Evolutionary conservation across 2,329 filamentous ascomycete species (phyloP).

Genomic region (Aspergillus caelatus): DNA sequence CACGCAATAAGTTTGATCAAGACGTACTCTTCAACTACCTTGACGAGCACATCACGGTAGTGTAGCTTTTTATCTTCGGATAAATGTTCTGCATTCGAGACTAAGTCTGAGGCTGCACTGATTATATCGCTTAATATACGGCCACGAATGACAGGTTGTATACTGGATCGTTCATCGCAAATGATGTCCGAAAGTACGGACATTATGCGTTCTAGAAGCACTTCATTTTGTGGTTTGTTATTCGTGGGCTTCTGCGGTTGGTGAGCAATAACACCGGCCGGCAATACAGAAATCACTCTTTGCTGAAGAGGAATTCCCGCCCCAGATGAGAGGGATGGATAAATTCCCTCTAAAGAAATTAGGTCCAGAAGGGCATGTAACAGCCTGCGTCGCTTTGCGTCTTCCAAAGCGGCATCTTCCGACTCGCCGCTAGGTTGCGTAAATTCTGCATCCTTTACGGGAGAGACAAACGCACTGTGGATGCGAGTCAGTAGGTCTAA

Average conservation of each 20-base stretch:
- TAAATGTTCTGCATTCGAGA: slow-evolving; percentile 37
- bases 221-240: slow-evolving; percentile 29
- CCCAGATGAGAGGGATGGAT: slow-evolving; percentile 46
- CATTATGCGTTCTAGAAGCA: slow-evolving; percentile 36
- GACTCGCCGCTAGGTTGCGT: slow-evolving; percentile 8
- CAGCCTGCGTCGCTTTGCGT: slow-evolving; percentile 44
- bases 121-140: slow-evolving; percentile 47
- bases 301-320: slow-evolving; percentile 49
- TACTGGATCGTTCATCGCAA: slow-evolving; percentile 36
- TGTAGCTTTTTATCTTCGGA: slow-evolving; percentile 16
- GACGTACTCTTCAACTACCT: slow-evolving; percentile 40
- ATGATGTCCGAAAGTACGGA: slow-evolving; percentile 32
- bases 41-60: slow-evolving; percentile 30
- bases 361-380: slow-evolving; percentile 47
- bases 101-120: slow-evolving; percentile 41
- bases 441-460: slow-evolving; percentile 18
- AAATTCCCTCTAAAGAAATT: slow-evolving; percentile 48
- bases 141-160: slow-evolving; percentile 42
- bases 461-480: slow-evolving; percentile 37
- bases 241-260: slow-evolving; percentile 24
- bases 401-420: slow-evolving; percentile 40
- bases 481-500: slow-evolving; percentile 38
- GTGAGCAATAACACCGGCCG: slow-evolving; percentile 46
- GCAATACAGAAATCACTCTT: slow-evolving; percentile 47
- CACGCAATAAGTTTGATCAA: background rate